phyloP scores from a whole-genome alignment of 768 basidiomycete genomes.

The Strobilomyces echinocephalus region DNA sequence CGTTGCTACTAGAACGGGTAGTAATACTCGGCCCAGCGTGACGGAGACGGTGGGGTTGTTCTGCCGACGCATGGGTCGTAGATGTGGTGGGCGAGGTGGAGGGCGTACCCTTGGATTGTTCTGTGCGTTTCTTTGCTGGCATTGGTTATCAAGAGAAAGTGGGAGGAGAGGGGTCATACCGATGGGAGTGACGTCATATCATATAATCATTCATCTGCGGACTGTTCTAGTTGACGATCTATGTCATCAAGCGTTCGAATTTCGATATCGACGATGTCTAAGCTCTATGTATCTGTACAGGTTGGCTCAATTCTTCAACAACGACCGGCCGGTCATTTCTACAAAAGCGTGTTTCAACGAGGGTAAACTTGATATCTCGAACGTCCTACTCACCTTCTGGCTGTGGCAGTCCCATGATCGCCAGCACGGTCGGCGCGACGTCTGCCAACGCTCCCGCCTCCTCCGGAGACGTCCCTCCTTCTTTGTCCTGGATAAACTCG shows the following conservation, averaged over 20 bases:
- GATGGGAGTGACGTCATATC: conserved; percentile 15
- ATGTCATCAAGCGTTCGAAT: too few relatives aligned
- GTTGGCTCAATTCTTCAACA: conserved; percentile 26
- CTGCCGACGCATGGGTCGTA: conserved; percentile 1
- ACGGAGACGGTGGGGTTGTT: conserved; percentile 16
- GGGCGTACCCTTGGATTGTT: conserved; percentile 3
- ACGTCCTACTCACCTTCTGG: conserved; percentile 52
- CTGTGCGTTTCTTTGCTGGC: conserved; percentile 18
- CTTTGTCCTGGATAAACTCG: conserved; percentile 47
- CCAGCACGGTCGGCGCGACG: conserved; percentile 86
- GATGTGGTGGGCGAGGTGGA: conserved; percentile 8
- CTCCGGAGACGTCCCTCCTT: conserved; percentile 42
- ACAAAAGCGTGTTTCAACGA: neutral
- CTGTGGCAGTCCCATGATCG: conserved; percentile 65
- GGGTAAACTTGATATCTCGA: neutral
- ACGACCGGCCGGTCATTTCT: conserved; percentile 30
- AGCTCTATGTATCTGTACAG: conserved; percentile 11
- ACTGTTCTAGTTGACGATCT: neutral
- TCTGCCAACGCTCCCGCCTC: conserved; percentile 81
- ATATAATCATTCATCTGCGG: conserved; percentile 7
- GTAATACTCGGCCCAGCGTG: conserved; percentile 17
- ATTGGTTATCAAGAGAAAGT: neutral
- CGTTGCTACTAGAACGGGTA: neutral
- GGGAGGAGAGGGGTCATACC: too few relatives aligned
- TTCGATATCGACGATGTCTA: neutral